Base-by-base conservation (phyloP, 352 stramenopile species). In the Globisporangium viniferum region DNA sequence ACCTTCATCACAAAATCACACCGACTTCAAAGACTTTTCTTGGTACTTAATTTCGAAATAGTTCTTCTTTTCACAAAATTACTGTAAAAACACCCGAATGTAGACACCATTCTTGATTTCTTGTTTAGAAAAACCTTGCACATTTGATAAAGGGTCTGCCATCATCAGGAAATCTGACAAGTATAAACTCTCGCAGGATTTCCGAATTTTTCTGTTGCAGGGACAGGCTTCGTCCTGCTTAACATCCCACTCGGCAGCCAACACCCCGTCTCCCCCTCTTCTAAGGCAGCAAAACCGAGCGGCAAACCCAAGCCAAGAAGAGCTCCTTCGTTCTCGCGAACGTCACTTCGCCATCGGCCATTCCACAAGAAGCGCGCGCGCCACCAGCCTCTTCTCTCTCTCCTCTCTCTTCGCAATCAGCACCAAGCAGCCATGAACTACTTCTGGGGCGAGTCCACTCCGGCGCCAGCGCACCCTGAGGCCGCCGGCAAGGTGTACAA, bases 401-500 rank as follows among this genome's bases (percentile, higher is more conserved):
- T 12, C 49, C 57, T 60, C 20, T 29, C 29, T 31, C 66, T 60
- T 29, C 22, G 44, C 56, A 41, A 33, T 29, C 29, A 24, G 0
- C 59, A 59, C n/a, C 27, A 22, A 72, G 44, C 18, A 51, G 44
- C 53, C 22, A 72, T 72, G 67, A 72, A 72, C 56, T 72, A 68
- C 61, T 66, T 72, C 41, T 72, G 46, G 44, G 61, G 67, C 5
- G 66, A 67, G 24, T 71, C 66, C 9, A 49, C 66, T 9, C 54
- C 67, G 24, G 56, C 61, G 22, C 56, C 61, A 36, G 22, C 46
- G 22, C 39, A 55, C 8, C 33, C 55, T 24, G 53, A 56, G 46
- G 60, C 66, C 5, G 69, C 78, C 53, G 68, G 71, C 20, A 75
- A 70, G 6, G 66, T 67, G 36, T 93, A 81, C 74, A 69, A 74